These are phyloP conservation scores for Rubroboletus pulcherrimus DNA, from an alignment of 768 basidiomycete genomes.

Conservation along the genomic window DNA sequence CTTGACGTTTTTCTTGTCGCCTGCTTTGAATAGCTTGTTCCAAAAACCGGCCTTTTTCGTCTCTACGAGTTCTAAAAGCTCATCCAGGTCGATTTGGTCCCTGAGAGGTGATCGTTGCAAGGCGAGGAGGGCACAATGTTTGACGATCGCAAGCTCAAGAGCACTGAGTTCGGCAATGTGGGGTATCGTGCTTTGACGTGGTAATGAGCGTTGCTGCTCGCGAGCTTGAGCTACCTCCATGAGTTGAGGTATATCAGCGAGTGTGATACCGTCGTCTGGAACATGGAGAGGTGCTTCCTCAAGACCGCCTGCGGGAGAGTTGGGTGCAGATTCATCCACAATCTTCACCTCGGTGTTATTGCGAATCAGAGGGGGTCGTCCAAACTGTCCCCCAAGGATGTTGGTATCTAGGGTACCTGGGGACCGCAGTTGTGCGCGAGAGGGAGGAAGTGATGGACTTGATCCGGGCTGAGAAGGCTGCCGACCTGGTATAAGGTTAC, in stretches of 20 bases:
- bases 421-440: constrained; percentile 39
- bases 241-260: constrained; percentile 91
- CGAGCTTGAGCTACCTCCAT: constrained; percentile 90
- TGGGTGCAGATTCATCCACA: constrained; percentile 74
- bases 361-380: constrained; percentile 68
- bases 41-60: constrained; percentile 92
- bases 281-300: constrained; percentile 38
- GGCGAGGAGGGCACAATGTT: constrained; percentile 82
- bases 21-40: constrained; percentile 91
- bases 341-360: constrained; percentile 88
- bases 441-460: constrained; percentile 31
- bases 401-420: constrained; percentile 35
- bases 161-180: constrained; percentile 81
- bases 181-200: constrained; percentile 72
- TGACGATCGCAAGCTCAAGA: constrained; percentile 86
- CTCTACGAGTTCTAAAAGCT: constrained; percentile 90
- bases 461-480: constrained; percentile 33
- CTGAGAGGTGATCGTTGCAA: constrained; percentile 74
- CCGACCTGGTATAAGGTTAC: constrained; percentile 33
- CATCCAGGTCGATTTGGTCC: constrained; percentile 86
- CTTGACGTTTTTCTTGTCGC: constrained; percentile 87
- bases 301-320: constrained; percentile 57
- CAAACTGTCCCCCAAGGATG: constrained; percentile 37
- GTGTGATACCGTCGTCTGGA: constrained; percentile 81
- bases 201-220: constrained; percentile 81